phyloP scores from a whole-genome alignment of 2,329 filamentous ascomycete genomes.

The Alternaria incomplexa region DNA sequence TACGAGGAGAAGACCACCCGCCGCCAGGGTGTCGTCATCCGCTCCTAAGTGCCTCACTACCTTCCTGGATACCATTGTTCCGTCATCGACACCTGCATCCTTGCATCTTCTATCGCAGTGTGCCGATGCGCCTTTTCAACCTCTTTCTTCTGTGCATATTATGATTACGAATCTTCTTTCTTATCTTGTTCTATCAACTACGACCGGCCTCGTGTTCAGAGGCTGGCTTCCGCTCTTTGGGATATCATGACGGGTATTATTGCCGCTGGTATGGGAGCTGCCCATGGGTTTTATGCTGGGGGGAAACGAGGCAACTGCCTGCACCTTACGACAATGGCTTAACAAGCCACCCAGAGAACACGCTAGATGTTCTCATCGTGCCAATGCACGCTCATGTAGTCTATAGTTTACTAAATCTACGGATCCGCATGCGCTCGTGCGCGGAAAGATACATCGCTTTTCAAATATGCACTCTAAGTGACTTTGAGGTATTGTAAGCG shows the following conservation, averaged over 20 bases:
- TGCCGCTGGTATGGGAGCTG: slow-evolving; percentile 28
- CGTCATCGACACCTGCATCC: not conserved
- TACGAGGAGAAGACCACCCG: slow-evolving; percentile 60
- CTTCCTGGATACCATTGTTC: slow-evolving; percentile 3
- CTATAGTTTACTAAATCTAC: slow-evolving; percentile 14
- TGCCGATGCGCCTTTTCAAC: slow-evolving; percentile 4
- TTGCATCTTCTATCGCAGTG: slow-evolving; percentile 1
- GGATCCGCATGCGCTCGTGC: slow-evolving; percentile 36
- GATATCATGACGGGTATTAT: slow-evolving; percentile 13
- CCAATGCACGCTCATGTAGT: slow-evolving; percentile 32
- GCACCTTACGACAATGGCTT: not conserved
- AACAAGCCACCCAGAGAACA: not conserved
- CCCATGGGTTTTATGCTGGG: not conserved
- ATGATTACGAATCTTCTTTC: slow-evolving; percentile 30
- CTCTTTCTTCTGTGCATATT: slow-evolving; percentile 39
- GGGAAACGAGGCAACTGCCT: not conserved
- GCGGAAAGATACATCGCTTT: slow-evolving; percentile 6
- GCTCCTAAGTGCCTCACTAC: slow-evolving; percentile 27
- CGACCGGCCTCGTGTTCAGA: not conserved
- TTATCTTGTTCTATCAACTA: slow-evolving; percentile 3
- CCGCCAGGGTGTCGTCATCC: slow-evolving; percentile 55
- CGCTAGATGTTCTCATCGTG: slow-evolving; percentile 15
- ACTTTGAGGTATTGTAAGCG: not conserved
- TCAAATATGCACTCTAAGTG: not conserved
- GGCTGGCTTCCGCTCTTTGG: not conserved